phyloP scores from a whole-genome alignment of 208 protist genomes.

The Angomonas ambiguus region DNA sequence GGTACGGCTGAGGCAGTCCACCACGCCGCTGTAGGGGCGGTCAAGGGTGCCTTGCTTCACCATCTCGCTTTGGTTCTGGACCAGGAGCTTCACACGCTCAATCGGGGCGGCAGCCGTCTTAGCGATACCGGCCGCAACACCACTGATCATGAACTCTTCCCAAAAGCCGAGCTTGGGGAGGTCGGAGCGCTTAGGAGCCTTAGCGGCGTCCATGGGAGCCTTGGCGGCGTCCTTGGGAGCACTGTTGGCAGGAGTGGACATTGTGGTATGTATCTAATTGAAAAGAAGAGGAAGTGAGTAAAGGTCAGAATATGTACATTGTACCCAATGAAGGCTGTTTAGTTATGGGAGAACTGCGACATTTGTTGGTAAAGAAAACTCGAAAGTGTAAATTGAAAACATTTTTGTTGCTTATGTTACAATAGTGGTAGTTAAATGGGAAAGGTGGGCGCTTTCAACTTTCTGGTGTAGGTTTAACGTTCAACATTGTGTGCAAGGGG shows the following conservation, averaged over 20 bases:
- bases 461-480: too few relatives aligned
- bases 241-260: conserved; percentile 23
- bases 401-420: too few relatives aligned
- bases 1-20: conserved; percentile 94
- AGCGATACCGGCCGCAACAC: conserved; percentile 69
- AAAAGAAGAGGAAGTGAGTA: conserved; percentile 7
- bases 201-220: conserved; percentile 13
- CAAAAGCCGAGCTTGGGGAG: conserved; percentile 53
- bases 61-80: conserved; percentile 92
- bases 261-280: not conserved
- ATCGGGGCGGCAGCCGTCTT: conserved; percentile 95
- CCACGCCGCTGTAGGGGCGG: conserved; percentile 92
- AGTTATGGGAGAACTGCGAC: too few relatives aligned
- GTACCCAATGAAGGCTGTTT: too few relatives aligned
- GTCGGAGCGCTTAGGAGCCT: conserved; percentile 24
- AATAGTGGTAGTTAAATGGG: too few relatives aligned
- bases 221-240: conserved; percentile 15
- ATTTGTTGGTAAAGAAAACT: too few relatives aligned
- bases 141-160: conserved; percentile 83
- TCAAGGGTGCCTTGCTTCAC: conserved; percentile 71
- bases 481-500: too few relatives aligned
- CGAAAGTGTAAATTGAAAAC: too few relatives aligned
- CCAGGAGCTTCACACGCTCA: conserved; percentile 94
- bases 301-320: not conserved
- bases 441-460: too few relatives aligned